phyloP scores from a whole-genome alignment of 2,329 filamentous ascomycete species.

The Cordyceps militaris region DNA sequence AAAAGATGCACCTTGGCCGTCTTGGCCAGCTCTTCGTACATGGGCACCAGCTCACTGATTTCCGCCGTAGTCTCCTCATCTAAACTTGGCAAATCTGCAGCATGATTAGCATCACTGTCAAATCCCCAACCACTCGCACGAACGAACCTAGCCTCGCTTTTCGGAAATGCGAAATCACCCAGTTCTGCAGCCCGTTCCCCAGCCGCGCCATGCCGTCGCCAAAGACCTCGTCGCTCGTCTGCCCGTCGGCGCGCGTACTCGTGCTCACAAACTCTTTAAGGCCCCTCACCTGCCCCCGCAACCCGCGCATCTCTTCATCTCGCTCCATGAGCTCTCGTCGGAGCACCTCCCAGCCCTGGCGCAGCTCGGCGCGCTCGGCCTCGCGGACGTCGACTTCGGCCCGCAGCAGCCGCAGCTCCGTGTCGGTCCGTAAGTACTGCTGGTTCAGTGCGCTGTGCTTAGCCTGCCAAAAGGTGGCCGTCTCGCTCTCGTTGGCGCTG shows the following conservation, averaged over 20 bases:
- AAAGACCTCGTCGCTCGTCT: constrained; percentile 60
- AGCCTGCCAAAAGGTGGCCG: constrained; percentile 49
- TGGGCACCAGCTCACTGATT: constrained; percentile 45
- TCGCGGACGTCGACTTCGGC: constrained; percentile 42
- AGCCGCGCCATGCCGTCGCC: constrained; percentile 54
- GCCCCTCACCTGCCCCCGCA: constrained; percentile 55
- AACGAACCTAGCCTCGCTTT: constrained; percentile 47
- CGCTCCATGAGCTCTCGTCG: constrained; percentile 38
- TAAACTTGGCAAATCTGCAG: constrained; percentile 36
- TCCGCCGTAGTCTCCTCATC: constrained; percentile 35
- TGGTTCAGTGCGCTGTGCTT: constrained; percentile 47
- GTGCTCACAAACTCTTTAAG: constrained; percentile 67
- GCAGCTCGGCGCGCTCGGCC: constrained; percentile 42
- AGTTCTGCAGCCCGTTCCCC: constrained; percentile 64
- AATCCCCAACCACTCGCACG: background rate
- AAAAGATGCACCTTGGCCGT: constrained; percentile 54
- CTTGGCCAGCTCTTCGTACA: constrained; percentile 47
- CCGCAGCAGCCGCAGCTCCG: constrained; percentile 44
- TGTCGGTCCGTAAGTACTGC: constrained; percentile 45
- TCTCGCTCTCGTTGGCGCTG: constrained; percentile 47
- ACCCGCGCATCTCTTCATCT: constrained; percentile 49
- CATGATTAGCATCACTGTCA: constrained; percentile 4
- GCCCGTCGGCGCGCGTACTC: constrained; percentile 53
- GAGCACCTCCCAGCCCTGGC: constrained; percentile 41
- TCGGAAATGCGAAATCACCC: constrained; percentile 64